Percentiles rank a stretch among this genome's conserved stretches.
Conservation (phyloP, 1,284 basidiomycete species). For the Puccinia sorghi region DNA sequence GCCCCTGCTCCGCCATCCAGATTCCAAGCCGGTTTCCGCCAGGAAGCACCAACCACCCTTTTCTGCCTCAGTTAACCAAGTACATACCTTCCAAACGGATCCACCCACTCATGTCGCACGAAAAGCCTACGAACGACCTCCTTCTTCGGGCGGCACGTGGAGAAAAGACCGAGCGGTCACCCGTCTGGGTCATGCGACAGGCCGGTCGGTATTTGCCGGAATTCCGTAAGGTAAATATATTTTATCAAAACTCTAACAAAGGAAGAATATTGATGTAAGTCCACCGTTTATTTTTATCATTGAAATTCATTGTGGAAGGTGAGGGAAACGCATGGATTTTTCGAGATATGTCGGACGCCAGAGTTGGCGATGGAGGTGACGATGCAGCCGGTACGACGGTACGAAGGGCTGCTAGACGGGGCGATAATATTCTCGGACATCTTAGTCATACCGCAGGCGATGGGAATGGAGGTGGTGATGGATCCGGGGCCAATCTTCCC, state of each 20-base stretch:
- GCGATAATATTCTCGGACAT: slow-evolving; percentile 94
- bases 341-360: slow-evolving; percentile 87
- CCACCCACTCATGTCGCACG: neutral
- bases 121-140: slow-evolving; percentile 72
- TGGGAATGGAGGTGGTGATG: slow-evolving; percentile 93
- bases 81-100: too few species aligned
- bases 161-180: slow-evolving; percentile 85
- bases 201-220: slow-evolving; percentile 94
- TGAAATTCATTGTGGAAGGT: slow-evolving; percentile 61
- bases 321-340: slow-evolving; percentile 81
- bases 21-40: too few species aligned
- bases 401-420: slow-evolving; percentile 79
- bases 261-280: neutral
- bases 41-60: too few species aligned
- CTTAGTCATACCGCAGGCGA: slow-evolving; percentile 89
- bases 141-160: slow-evolving; percentile 82
- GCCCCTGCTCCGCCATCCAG: too few species aligned
- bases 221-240: slow-evolving; percentile 50
- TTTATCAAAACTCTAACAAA: too few species aligned
- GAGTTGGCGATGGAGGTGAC: slow-evolving; percentile 81
- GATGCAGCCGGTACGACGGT: slow-evolving; percentile 85
- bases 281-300: neutral
- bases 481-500: slow-evolving; percentile 82
- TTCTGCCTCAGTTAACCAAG: too few species aligned
- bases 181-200: slow-evolving; percentile 99